Base-by-base conservation (phyloP, 805 yeast species). In the Zygotorulaspora florentina region DNA sequence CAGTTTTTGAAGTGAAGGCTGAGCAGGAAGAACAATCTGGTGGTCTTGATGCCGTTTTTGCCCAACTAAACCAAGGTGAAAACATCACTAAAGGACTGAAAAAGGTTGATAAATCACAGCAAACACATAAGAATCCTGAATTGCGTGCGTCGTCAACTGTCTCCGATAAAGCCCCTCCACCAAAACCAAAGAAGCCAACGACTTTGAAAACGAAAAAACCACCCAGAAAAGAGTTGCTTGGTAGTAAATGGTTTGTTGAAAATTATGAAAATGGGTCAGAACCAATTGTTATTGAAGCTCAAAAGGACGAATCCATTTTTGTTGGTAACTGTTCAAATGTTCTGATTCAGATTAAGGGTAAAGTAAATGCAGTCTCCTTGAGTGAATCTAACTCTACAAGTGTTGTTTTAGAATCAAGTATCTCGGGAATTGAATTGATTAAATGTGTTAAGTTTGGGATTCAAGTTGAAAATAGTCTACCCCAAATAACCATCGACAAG, bases 61-160 rank as follows among this genome's bases (percentile, higher is more conserved):
- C 87, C n/a, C 95, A 86, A 54, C 73, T 93, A 54, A 89, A 83
- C 69, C 76, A 83, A 70, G 99, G 99, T 49, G 86, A 82, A 54
- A 71, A 69, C 38, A 84, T 93, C 58, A 90, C 98, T 1, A 73
- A 89, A 29, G 87, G 89, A 11, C 78, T 93, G 55, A 88, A 85
- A 64, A 91, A 91, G 65, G 97, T 91, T 33, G 97, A 90, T 56
- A 87, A 81, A 70, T 83, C 95, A 8, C 87, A 89, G 68, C 87
- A 87, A 89, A 88, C 96, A 17, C 96, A 88, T 68, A 89, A 88
- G 69, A 87, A 89, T 66, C 96, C 96, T 2, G 81, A 73, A 39
- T 72, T 90, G 56, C 84, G 96, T 58, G 75, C 71, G 9, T 66
- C 78, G 3, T 74, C 81, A 2, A 66, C 76, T 2, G 75, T 77